Conservation (phyloP, 306 rosid genomes). For the Castanea mollissima region DNA sequence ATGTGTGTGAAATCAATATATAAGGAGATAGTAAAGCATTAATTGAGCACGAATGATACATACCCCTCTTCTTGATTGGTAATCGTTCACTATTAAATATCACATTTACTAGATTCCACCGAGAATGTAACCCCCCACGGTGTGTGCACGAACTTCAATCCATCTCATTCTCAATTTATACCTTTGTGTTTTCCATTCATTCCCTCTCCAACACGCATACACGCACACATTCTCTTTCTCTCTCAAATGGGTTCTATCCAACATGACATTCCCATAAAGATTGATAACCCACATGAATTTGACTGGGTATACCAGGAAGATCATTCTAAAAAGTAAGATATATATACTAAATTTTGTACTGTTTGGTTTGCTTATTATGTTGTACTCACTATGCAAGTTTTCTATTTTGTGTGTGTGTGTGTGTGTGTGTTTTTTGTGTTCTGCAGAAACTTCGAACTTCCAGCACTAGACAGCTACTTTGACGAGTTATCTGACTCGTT, state of each 20-base stretch:
- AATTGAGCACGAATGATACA: constrained; percentile 12
- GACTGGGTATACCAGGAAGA: constrained; percentile 17
- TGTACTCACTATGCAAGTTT: background rate
- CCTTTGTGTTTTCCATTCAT: background rate
- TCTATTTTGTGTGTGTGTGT: background rate
- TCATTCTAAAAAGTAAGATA: constrained; percentile 38
- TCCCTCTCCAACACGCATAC: background rate
- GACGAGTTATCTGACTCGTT: constrained; percentile 9
- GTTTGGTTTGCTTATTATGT: background rate
- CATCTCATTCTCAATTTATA: constrained; percentile 8
- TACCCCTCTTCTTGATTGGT: constrained; percentile 28
- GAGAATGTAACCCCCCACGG: constrained; percentile 43
- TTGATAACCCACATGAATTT: constrained; percentile 32
- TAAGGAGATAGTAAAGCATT: background rate
- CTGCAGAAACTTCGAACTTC: constrained; percentile 37
- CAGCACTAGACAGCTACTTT: constrained; percentile 27
- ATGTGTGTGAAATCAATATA: background rate
- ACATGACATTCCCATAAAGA: constrained; percentile 17
- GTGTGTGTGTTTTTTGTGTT: background rate
- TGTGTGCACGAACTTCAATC: constrained; percentile 25
- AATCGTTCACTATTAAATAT: constrained; percentile 31
- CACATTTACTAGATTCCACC: constrained; percentile 22
- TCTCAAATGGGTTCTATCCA: constrained; percentile 36
- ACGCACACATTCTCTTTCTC: background rate
- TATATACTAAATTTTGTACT: background rate